Evolutionary conservation across 106 monocot genomes (phyloP).

Genomic region (Ottelia alismoides): DNA sequence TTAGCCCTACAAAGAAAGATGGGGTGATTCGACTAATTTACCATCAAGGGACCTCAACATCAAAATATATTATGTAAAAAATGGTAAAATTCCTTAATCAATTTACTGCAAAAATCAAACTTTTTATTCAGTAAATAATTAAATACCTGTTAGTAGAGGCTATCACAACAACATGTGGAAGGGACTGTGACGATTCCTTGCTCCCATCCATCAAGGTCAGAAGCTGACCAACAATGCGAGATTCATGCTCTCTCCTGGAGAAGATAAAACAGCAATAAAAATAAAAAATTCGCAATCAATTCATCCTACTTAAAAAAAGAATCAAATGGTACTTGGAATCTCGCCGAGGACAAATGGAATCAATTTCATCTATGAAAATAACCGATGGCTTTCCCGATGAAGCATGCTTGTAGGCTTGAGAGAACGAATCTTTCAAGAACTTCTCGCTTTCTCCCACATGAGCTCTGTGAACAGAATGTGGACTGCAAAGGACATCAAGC

Average conservation of each 20-base stretch:
- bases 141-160: slow-evolving; percentile 73
- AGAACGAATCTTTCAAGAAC: slow-evolving; percentile 59
- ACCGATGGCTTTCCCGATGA: slow-evolving; percentile 72
- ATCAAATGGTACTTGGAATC: slow-evolving; percentile 23
- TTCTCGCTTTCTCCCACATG: slow-evolving; percentile 91
- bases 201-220: slow-evolving; percentile 85
- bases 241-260: slow-evolving; percentile 66
- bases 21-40: no score
- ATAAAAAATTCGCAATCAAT: not conserved
- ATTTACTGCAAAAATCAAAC: no score
- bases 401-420: slow-evolving; percentile 60
- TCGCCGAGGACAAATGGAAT: slow-evolving; percentile 75
- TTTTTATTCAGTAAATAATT: no score
- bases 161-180: slow-evolving; percentile 49
- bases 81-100: no score
- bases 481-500: no score
- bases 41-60: no score
- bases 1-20: no score
- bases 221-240: slow-evolving; percentile 83
- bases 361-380: slow-evolving; percentile 93
- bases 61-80: no score
- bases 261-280: not conserved
- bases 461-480: slow-evolving; percentile 63
- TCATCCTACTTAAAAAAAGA: not conserved
- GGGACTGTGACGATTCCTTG: slow-evolving; percentile 29